phyloP scores from a whole-genome alignment of 1,284 basidiomycete genomes.

The Exsudoporus floridanus region DNA sequence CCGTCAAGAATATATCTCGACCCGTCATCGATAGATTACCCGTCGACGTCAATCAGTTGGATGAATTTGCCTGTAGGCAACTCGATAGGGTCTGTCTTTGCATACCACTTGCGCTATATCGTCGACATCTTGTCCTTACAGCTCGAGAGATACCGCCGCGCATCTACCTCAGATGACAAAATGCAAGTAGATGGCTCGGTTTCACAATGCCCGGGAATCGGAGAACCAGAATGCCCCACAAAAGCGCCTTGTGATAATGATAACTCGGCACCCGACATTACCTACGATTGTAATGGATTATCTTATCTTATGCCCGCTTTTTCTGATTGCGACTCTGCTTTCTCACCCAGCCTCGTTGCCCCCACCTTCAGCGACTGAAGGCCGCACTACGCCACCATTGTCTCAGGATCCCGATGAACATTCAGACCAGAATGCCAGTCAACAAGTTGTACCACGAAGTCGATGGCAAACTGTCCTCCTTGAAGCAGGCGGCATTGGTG shows the following conservation, averaged over 20 bases:
- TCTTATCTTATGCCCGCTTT: slow-evolving; percentile 4
- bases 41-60: slow-evolving; percentile 72
- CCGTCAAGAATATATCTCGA: slow-evolving; percentile 77
- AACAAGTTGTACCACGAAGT: slow-evolving; percentile 59
- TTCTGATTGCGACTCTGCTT: slow-evolving; percentile 12
- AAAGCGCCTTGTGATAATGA: slow-evolving; percentile 4
- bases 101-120: not conserved
- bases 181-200: slow-evolving; percentile 27
- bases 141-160: slow-evolving; percentile 54
- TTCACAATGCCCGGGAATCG: slow-evolving; percentile 4
- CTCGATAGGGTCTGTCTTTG: slow-evolving; percentile 65
- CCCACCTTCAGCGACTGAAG: slow-evolving; percentile 6
- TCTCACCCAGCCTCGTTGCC: not conserved
- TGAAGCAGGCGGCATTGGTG: slow-evolving; percentile 87
- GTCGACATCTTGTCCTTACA: slow-evolving; percentile 24
- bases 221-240: not conserved
- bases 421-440: slow-evolving; percentile 33
- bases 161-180: slow-evolving; percentile 33
- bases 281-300: slow-evolving; percentile 7
- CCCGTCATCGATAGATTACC: slow-evolving; percentile 83
- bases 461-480: slow-evolving; percentile 82
- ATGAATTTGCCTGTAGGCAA: slow-evolving; percentile 86
- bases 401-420: slow-evolving; percentile 17
- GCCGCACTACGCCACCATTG: slow-evolving; percentile 21
- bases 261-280: slow-evolving; percentile 7